Evolutionary conservation across 2,329 filamentous ascomycete genomes (phyloP), one percentile per base, ranked within the genome.

Genomic region (Exserohilum rostratum): DNA sequence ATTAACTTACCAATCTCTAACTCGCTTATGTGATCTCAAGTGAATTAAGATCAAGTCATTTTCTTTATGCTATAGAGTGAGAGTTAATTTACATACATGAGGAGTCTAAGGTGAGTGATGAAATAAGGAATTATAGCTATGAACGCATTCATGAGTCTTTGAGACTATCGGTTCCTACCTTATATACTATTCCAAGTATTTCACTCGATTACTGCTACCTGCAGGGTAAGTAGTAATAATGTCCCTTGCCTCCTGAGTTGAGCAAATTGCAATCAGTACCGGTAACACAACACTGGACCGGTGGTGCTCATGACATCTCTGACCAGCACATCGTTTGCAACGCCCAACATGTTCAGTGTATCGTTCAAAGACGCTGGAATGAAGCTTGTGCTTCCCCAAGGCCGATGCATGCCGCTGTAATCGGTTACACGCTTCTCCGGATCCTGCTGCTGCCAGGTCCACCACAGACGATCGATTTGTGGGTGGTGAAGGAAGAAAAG

Each of bases 401-500:
- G 34, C 17, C 13, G 6, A 37, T 37, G 34, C 17, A 37, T 20
- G 34, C 15, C 34, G 10, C 9, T 37, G 17, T 37, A 37, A 37
- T 37, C 34, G 20, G 34, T 17, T 37, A 20, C 34, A 37, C 34
- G 34, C 34, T 37, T 37, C 22, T 42, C 38, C 20, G 10, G n/a
- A 27, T 33, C 27, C 35, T 31, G 30, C 29, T 22, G n/a, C 56
- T 72, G 68, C 69, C 70, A 73, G 9, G 46, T 42, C 51, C 63
- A 66, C 69, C 68, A 73, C 22, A 73, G 12, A 18, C 63, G 58
- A 52, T 73, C 70, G 9, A 73, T 47, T 47, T 71, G 61, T 3
- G 59, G 50, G 46, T 71, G 70, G 56, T 73, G 70, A 15, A 71
- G 58, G 58, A 70, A 71, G 47, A 73, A 73, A 9, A 66, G 44